Base-by-base conservation (phyloP, 2,329 filamentous ascomycete species). In the Chaetomiaceae sp. region DNA sequence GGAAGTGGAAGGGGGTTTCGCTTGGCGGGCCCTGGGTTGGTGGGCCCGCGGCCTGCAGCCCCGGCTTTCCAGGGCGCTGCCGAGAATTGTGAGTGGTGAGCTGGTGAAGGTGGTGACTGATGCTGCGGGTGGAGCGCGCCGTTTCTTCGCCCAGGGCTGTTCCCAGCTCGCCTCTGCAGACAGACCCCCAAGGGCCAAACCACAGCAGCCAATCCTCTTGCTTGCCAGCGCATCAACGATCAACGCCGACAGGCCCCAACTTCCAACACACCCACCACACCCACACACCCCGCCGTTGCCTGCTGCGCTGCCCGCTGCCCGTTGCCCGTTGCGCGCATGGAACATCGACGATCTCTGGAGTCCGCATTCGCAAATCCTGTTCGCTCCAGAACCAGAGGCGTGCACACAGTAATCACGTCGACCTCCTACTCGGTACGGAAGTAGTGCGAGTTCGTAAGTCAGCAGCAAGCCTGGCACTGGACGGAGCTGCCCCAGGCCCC, bases 211-310 rank as follows among this genome's bases (percentile, higher is more conserved):
- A 67, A 63, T 67, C 61, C 65, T 54, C 55, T 61, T 56, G 60
- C 65, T 60, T 60, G 69, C 70, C 72, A 73, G 69, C 72, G 68
- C 70, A 72, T 73, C 72, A 66, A 74, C 73, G 70, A 72, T 73
- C 72, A 66, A 74, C 73, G 70, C 68, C 66, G 64, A 64, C 65
- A 63, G 61, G 60, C 66, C 66, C 63, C 62, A 64, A 68, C 65
- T 62, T 52, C 61, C 51, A n/a, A 57, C 55, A 56, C 50, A 33
- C 38, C 48, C 35, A 31, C 42, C 43, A n/a, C n/a, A n/a, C n/a
- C n/a, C n/a, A n/a, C n/a, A n/a, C n/a, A n/a, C n/a, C n/a, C n/a
- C n/a, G n/a, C n/a, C n/a, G n/a, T n/a, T n/a, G n/a, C n/a, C n/a
- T n/a, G n/a, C n/a, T n/a, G n/a, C n/a, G n/a, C n/a, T n/a, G n/a